Evolutionary conservation across 768 basidiomycete genomes (phyloP).

Genomic region (Pisolithus microcarpus): DNA sequence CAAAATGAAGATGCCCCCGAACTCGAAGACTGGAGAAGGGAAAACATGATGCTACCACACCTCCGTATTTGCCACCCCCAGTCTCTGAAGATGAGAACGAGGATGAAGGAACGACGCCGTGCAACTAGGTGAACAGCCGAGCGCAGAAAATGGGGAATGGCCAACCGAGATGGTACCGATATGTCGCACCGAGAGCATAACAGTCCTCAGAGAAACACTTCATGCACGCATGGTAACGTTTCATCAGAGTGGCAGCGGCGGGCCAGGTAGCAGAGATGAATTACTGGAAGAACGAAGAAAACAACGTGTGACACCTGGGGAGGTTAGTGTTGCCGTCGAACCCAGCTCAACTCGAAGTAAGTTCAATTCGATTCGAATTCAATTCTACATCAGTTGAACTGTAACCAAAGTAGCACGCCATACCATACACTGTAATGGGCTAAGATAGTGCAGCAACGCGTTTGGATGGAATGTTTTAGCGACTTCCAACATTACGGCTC

Average conservation of each 20-base stretch:
- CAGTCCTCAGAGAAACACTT: conserved; percentile 60
- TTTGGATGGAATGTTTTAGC: too few species aligned
- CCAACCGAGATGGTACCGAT: conserved; percentile 48
- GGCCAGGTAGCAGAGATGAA: conserved; percentile 67
- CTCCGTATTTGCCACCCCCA: conserved; percentile 16
- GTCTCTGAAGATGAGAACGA: conserved; percentile 25
- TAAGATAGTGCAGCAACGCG: too few species aligned
- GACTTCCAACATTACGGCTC: too few species aligned
- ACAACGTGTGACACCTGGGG: conserved; percentile 76
- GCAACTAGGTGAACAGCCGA: conserved; percentile 27
- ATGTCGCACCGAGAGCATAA: conserved; percentile 55
- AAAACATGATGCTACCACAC: conserved; percentile 38
- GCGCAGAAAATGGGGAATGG: conserved; percentile 17
- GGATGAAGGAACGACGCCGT: conserved; percentile 18
- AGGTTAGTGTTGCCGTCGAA: too few species aligned
- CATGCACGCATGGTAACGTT: conserved; percentile 69
- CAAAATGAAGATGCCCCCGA: conserved; percentile 45
- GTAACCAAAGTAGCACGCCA: too few species aligned
- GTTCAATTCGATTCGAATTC: too few species aligned
- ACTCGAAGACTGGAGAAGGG: conserved; percentile 31
- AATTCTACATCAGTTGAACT: too few species aligned
- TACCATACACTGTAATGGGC: too few species aligned
- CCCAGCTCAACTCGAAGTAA: too few species aligned
- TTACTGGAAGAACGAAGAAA: conserved; percentile 72
- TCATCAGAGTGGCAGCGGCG: conserved; percentile 38